These are phyloP conservation scores for Cladosporium sp. DNA, from an alignment of 2,329 filamentous ascomycete genomes.

Conservation along the genomic window DNA sequence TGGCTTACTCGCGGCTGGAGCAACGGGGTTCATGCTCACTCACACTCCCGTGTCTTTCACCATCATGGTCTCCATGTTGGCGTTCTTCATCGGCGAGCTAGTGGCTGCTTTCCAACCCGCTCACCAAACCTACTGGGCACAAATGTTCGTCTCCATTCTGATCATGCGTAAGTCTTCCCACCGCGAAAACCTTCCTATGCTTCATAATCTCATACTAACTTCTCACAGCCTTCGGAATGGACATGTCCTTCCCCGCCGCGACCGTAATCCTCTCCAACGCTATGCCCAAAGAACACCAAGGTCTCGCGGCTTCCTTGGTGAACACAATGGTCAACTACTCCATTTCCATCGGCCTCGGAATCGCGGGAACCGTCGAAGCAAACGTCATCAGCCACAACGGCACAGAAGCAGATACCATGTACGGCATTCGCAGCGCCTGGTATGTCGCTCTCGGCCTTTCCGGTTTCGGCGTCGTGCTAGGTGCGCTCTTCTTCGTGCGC, in stretches of 20 bases:
- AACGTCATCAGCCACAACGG: slow-evolving; percentile 39
- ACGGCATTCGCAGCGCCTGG: slow-evolving; percentile 38
- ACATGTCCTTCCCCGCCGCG: slow-evolving; percentile 62
- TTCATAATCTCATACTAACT: slow-evolving; percentile 5
- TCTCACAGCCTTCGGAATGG: slow-evolving; percentile 47
- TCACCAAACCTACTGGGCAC: slow-evolving; percentile 59
- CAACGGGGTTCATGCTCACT: slow-evolving; percentile 35
- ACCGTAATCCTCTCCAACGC: slow-evolving; percentile 56
- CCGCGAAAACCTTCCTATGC: slow-evolving; percentile 27
- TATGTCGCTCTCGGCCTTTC: slow-evolving; percentile 37
- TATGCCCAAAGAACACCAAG: slow-evolving; percentile 44
- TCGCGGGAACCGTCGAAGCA: slow-evolving; percentile 60
- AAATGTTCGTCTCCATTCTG: slow-evolving; percentile 55
- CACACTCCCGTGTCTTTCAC: slow-evolving; percentile 34
- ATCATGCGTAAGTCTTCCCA: slow-evolving; percentile 35
- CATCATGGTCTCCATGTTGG: slow-evolving; percentile 35
- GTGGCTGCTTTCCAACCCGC: slow-evolving; percentile 45
- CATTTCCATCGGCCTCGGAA: slow-evolving; percentile 60
- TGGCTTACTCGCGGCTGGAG: slow-evolving; percentile 32
- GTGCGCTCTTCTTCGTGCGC: slow-evolving; percentile 24
- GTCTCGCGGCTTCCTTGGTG: slow-evolving; percentile 53
- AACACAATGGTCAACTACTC: slow-evolving; percentile 65
- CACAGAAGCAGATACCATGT: slow-evolving; percentile 30
- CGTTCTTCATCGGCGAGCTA: slow-evolving; percentile 40
- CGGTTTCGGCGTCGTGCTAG: slow-evolving; percentile 24